Percentiles rank a stretch among this genome's conserved stretches.
Evolutionary conservation across 176 grass and related monocot genomes (phyloP).

Genomic region (Eragrostis curvula): DNA sequence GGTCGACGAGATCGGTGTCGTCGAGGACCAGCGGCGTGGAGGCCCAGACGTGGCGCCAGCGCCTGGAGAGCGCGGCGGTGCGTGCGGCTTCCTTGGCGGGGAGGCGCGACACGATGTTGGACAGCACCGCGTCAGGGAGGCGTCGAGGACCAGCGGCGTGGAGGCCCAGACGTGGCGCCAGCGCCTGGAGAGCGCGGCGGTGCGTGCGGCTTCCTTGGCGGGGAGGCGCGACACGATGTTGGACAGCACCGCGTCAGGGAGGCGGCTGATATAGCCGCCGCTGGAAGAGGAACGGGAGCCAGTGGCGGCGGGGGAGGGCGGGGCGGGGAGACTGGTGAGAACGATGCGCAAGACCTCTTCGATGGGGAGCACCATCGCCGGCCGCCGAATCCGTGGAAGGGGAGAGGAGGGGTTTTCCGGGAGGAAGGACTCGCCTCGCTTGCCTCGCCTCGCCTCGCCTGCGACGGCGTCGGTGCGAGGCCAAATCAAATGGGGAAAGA

Average conservation of each 20-base stretch:
- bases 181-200: too few relatives aligned
- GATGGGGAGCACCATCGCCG: neutral
- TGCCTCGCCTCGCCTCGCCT: neutral
- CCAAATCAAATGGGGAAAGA: neutral
- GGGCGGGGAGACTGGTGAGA: conserved; percentile 9
- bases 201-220: too few relatives aligned
- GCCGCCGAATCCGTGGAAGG: neutral
- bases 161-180: too few relatives aligned
- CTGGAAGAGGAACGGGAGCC: neutral
- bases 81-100: neutral
- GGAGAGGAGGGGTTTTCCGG: neutral
- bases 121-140: conserved; percentile 1
- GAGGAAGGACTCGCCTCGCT: neutral
- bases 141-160: too few relatives aligned
- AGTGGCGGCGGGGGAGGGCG: neutral
- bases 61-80: conserved; percentile 43
- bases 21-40: conserved; percentile 43
- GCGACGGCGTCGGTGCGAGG: neutral
- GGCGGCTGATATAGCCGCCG: conserved; percentile 40
- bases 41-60: conserved; percentile 46
- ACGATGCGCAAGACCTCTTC: neutral
- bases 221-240: conserved; percentile 44
- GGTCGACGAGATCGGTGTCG: conserved; percentile 37
- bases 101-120: neutral
- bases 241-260: conserved; percentile 15